Evolutionary conservation across 1,284 basidiomycete species (phyloP), one percentile per base, ranked within the genome.

Genomic region (Ustilago hordei): DNA sequence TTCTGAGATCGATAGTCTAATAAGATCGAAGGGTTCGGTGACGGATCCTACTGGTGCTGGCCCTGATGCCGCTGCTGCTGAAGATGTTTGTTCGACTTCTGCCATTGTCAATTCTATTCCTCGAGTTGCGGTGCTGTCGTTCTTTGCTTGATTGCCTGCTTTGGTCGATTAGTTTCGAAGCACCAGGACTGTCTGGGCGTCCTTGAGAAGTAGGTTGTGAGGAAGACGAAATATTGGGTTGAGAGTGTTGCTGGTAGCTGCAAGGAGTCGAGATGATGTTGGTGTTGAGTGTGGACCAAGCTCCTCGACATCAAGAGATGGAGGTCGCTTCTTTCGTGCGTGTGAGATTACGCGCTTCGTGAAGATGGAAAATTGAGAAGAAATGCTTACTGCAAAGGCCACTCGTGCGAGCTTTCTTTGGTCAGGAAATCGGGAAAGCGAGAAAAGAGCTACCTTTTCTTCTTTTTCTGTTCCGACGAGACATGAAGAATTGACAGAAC

Each of bases 1-100:
- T 90, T 99, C 97, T 83, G 93, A 94, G 74, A 99, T 90, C 36
- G 95, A 95, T 36, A 99, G 90, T 75, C 95, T 91, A 85, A 99
- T 96, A 79, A 99, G 91, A 86, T 99, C 97, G 87, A 99, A 95
- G n/a, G 95, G 95, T 87, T 98, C 95, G 87, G 94, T 92, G 84
- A 99, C 75, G 36, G 70, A 73, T 23, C 74, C 59, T 45, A 68
- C 61, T 17, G 69, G 60, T 43, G 64, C 23, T 43, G 73, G 62
- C 8, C 55, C 64, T 28, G 60, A 32, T 19, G 61, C 52, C 2
- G 66, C 52, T 8, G 72, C 31, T 38, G 72, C 59, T 13, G 71
- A 60, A 0, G 65, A 57, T 43, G 62, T 62, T 53, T 55, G 64
- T 60, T 74, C 66, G 31, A 75, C 73, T 53, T 75, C 64, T 36